Percentiles rank a stretch among this genome's conserved stretches.
Conservation (phyloP, 108 stramenopile species). For the Aurantiochytrium sp. region DNA sequence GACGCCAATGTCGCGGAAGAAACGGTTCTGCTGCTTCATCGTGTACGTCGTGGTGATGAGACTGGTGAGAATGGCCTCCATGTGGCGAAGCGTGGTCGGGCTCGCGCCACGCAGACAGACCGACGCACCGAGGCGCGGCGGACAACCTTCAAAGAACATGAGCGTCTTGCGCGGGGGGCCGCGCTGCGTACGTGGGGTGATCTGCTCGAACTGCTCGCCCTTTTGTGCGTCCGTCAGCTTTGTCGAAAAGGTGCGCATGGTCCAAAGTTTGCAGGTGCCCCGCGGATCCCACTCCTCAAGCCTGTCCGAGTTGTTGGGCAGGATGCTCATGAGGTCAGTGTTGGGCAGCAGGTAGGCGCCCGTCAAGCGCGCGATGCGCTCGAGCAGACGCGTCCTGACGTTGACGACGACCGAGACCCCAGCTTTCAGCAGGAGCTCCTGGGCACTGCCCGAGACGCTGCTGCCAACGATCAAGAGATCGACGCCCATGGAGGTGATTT, state of each 20-base stretch:
- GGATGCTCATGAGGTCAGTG: background rate
- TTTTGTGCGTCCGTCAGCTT: constrained; percentile 24
- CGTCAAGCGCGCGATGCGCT: constrained; percentile 1
- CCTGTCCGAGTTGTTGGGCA: background rate
- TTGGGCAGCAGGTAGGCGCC: background rate
- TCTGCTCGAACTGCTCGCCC: background rate
- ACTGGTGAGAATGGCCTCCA: constrained; percentile 5
- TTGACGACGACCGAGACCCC: background rate
- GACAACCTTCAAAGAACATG: constrained; percentile 21
- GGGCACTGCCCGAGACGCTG: background rate
- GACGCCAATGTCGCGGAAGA: background rate
- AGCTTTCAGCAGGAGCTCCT: background rate
- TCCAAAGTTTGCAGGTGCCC: background rate
- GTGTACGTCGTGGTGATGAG: constrained; percentile 3
- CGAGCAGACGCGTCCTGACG: background rate
- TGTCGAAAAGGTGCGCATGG: background rate
- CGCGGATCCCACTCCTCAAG: background rate
- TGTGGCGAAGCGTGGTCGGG: background rate
- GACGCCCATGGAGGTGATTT: background rate
- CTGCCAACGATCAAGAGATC: background rate
- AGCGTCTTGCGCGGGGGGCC: background rate
- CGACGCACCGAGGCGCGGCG: background rate
- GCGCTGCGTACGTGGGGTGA: background rate
- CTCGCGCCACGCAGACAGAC: background rate
- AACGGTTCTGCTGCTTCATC: background rate